A percentile compares a stretch with the other conserved stretches of the same genome.
Evolutionary conservation across 441 rosid genomes (phyloP).

Genomic region (Corymbia calophylla): DNA sequence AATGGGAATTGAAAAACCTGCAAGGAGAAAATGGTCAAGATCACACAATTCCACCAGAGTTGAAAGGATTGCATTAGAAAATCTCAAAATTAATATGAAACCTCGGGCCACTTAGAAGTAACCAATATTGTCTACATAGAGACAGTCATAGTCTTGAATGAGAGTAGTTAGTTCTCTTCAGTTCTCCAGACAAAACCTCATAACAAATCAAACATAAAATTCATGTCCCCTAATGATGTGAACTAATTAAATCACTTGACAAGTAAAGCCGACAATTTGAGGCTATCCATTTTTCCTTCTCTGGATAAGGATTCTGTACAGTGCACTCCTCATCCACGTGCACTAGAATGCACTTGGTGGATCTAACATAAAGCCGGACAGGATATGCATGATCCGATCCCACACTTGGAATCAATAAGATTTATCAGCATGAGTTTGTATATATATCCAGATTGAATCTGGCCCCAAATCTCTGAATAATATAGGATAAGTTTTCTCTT

Average conservation of each 20-base stretch:
- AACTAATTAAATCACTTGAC: neutral
- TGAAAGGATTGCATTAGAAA: neutral
- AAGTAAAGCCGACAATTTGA: neutral
- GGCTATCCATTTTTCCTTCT: neutral
- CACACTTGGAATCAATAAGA: neutral
- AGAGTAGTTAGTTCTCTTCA: neutral
- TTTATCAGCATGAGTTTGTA: neutral
- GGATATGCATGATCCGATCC: neutral
- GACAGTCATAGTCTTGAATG: neutral
- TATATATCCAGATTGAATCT: neutral
- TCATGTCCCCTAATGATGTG: neutral
- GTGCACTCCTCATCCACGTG: neutral
- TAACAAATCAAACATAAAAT: neutral
- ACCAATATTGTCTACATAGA: neutral
- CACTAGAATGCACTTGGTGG: neutral
- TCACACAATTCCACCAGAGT: neutral
- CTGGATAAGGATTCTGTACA: neutral
- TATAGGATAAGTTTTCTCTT: neutral
- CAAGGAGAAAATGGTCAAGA: neutral
- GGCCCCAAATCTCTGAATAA: neutral
- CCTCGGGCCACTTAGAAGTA: neutral
- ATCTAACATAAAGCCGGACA: neutral
- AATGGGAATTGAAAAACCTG: conserved; percentile 79
- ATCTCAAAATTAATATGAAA: neutral
- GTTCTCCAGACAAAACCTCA: neutral